Conservation (phyloP, 2,329 filamentous ascomycete genomes). For the Hirsutella minnesotensis region DNA sequence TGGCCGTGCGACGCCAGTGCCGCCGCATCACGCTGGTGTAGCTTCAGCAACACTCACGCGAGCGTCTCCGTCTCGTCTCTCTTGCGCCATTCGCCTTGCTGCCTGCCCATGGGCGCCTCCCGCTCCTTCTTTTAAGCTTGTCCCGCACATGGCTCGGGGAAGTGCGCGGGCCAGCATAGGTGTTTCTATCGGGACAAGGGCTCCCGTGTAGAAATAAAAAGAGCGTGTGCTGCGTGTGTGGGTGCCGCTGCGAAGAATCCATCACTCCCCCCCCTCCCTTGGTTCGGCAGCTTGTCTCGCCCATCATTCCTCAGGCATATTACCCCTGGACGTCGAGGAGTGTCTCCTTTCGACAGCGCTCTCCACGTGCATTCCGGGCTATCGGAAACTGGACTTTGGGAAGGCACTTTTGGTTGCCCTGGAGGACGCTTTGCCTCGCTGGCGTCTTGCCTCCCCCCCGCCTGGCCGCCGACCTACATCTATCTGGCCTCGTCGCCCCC, state of each 20-base stretch:
- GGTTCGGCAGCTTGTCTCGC: conserved; percentile 18
- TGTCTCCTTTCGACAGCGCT: conserved; percentile 6
- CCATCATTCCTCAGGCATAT: conserved; percentile 20
- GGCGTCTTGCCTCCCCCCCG: not conserved
- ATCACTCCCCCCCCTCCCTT: conserved; percentile 3
- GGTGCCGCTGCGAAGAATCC: no score
- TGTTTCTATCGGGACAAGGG: no score
- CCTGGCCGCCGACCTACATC: conserved; percentile 1
- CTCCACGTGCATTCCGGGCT: conserved; percentile 6
- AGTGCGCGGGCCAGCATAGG: no score
- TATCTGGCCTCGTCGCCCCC: conserved; percentile 2
- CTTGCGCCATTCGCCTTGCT: not conserved
- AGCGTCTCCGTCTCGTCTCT: not conserved
- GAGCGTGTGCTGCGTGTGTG: no score
- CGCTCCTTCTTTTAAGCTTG: not conserved
- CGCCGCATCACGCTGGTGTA: not conserved
- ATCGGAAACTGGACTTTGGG: not conserved
- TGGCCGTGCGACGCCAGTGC: conserved; percentile 4
- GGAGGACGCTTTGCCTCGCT: not conserved
- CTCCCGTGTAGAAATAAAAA: not conserved
- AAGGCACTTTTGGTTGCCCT: conserved; percentile 1
- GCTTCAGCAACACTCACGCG: no score
- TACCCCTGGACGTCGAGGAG: conserved; percentile 17
- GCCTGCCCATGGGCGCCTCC: not conserved
- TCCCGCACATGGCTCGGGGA: not conserved